These are phyloP conservation scores for Sugiyamaella castrensis DNA, from an alignment of 1,139 yeast species.

Conservation along the genomic window DNA sequence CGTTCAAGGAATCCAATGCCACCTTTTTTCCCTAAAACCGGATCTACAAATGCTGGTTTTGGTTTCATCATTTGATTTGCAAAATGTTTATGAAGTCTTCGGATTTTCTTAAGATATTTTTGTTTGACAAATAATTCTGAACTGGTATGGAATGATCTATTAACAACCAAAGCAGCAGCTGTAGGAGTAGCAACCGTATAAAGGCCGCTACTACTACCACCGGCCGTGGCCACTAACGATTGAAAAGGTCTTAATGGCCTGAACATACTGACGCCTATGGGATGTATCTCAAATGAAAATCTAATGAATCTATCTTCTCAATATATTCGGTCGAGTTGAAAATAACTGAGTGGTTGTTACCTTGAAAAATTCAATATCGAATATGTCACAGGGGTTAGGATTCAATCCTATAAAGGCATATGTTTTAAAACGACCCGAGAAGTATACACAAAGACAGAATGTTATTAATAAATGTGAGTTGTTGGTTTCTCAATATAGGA, in stretches of 20 bases:
- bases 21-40: constrained; percentile 70
- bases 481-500: no score
- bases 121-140: constrained; percentile 19
- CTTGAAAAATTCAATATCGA: no score
- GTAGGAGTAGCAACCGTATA: no score
- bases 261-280: background rate
- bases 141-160: constrained; percentile 5
- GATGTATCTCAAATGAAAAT: no score
- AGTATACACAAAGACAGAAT: no score
- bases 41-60: constrained; percentile 50
- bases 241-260: constrained; percentile 6
- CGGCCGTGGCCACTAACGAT: background rate
- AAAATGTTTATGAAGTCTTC: constrained; percentile 34
- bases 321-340: no score
- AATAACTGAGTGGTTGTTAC: no score
- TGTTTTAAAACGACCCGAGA: no score
- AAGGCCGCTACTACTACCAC: background rate
- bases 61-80: constrained; percentile 35
- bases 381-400: no score
- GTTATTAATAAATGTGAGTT: no score
- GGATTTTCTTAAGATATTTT: constrained; percentile 27
- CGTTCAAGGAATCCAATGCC: constrained; percentile 65
- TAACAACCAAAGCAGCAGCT: background rate
- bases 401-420: no score
- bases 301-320: no score